Conservation (phyloP, 78 protist species). For the Cavenderia fasciculata region DNA sequence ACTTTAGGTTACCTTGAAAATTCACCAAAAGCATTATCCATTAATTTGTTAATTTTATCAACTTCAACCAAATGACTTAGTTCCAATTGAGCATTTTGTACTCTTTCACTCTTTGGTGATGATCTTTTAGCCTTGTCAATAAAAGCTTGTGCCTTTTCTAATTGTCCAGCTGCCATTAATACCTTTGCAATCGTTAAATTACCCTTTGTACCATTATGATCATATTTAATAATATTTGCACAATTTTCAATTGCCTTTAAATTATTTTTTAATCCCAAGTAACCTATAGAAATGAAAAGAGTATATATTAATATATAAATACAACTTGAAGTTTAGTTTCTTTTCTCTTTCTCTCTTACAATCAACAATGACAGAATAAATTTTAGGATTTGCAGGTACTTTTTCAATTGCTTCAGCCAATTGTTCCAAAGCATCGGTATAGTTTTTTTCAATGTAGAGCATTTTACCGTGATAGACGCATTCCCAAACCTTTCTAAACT, state of each 20-base stretch:
- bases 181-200: constrained; percentile 13
- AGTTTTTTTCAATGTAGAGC: constrained; percentile 20
- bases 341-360: too few species aligned
- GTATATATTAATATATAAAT: too few species aligned
- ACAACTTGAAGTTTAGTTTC: too few species aligned
- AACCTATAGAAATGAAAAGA: too few species aligned
- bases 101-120: background rate
- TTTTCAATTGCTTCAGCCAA: constrained; percentile 29
- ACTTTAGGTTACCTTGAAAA: constrained; percentile 17
- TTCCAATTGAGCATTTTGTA: constrained; percentile 12
- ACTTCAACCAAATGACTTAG: constrained; percentile 9
- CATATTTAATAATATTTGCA: background rate
- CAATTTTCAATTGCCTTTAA: constrained; percentile 18
- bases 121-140: constrained; percentile 19
- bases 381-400: constrained; percentile 17
- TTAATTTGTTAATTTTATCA: constrained; percentile 24
- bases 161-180: constrained; percentile 25
- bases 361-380: constrained; percentile 40
- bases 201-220: constrained; percentile 10
- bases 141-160: constrained; percentile 41
- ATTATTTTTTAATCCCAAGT: constrained; percentile 14
- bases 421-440: constrained; percentile 32
- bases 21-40: constrained; percentile 37
- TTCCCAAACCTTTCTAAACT: constrained; percentile 63
- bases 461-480: constrained; percentile 65